Percentiles rank a stretch among this genome's conserved stretches.
Evolutionary conservation across 2,329 filamentous ascomycete species (phyloP).

Genomic region (Paramyrothecium sp.): DNA sequence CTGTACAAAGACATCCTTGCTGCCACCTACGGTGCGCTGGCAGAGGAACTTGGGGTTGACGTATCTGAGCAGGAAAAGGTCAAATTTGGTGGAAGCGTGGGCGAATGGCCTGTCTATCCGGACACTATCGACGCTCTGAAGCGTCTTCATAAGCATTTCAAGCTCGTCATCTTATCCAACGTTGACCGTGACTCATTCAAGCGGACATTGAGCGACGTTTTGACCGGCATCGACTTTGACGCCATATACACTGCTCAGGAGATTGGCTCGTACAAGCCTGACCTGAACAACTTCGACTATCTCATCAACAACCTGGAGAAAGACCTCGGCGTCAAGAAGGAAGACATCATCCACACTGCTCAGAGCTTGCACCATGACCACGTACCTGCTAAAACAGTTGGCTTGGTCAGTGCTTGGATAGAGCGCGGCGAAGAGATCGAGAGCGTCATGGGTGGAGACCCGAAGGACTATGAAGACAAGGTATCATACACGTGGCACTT

Average conservation of each 20-base stretch:
- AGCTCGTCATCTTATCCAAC: constrained; percentile 61
- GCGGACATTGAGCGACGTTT: constrained; percentile 23
- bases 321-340: constrained; percentile 50
- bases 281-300: constrained; percentile 62
- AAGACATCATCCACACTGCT: constrained; percentile 65
- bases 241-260: constrained; percentile 68
- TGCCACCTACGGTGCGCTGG: constrained; percentile 36
- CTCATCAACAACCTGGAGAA: constrained; percentile 52
- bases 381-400: constrained; percentile 59
- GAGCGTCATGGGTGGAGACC: constrained; percentile 19
- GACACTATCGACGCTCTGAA: constrained; percentile 56
- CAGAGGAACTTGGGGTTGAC: constrained; percentile 23
- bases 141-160: constrained; percentile 48
- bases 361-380: constrained; percentile 68
- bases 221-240: constrained; percentile 55
- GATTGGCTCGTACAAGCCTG: constrained; percentile 71
- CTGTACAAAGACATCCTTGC: constrained; percentile 36
- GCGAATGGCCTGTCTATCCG: constrained; percentile 54
- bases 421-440: constrained; percentile 44
- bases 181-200: constrained; percentile 42
- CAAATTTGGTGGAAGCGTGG: constrained; percentile 42
- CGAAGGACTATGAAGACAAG: constrained; percentile 33
- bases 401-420: constrained; percentile 65
- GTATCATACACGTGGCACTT: constrained; percentile 48
- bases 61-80: constrained; percentile 24